These are phyloP conservation scores for Fusarium cyanostomum DNA, from an alignment of 2,329 filamentous ascomycete genomes.

Conservation along the genomic window DNA sequence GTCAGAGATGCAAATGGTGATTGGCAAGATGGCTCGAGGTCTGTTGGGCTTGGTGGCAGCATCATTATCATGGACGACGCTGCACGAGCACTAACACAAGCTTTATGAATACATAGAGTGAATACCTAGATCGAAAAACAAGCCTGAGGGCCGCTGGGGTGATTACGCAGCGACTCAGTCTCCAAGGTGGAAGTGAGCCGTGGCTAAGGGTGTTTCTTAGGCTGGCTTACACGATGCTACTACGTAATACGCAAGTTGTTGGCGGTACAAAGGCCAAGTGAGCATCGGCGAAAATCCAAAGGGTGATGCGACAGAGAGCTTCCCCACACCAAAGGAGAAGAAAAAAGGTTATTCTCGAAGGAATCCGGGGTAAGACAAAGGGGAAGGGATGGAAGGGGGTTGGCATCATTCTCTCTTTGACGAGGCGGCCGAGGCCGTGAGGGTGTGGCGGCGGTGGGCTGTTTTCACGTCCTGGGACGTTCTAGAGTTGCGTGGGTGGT, in stretches of 20 bases:
- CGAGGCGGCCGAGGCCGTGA: constrained; percentile 12
- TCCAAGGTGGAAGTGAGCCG: not conserved
- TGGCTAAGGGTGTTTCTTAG: not conserved
- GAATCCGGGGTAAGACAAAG: constrained; percentile 35
- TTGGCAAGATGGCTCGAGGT: constrained; percentile 4
- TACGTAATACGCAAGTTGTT: not conserved
- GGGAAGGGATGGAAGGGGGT: not conserved
- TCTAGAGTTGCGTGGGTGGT: constrained; percentile 39
- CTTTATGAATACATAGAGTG: constrained; percentile 3
- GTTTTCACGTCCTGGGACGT: constrained; percentile 29
- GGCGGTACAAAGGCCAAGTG: constrained; percentile 3
- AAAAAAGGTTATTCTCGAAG: constrained; percentile 17
- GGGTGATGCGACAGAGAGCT: constrained; percentile 15
- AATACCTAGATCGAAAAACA: constrained; percentile 6
- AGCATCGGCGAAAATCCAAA: constrained; percentile 8
- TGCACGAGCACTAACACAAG: constrained; percentile 9
- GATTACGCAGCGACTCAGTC: not conserved
- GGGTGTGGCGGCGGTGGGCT: constrained; percentile 34
- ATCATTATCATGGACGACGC: not conserved
- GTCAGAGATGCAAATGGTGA: not conserved
- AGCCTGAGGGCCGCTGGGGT: constrained; percentile 1
- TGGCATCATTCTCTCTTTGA: not conserved
- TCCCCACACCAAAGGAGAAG: constrained; percentile 12
- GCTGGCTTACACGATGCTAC: constrained; percentile 6
- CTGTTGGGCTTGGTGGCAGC: not conserved